Evolutionary conservation across 371 early-diverging fungal genomes (phyloP).

Genomic region (Cokeromyces recurvatus): DNA sequence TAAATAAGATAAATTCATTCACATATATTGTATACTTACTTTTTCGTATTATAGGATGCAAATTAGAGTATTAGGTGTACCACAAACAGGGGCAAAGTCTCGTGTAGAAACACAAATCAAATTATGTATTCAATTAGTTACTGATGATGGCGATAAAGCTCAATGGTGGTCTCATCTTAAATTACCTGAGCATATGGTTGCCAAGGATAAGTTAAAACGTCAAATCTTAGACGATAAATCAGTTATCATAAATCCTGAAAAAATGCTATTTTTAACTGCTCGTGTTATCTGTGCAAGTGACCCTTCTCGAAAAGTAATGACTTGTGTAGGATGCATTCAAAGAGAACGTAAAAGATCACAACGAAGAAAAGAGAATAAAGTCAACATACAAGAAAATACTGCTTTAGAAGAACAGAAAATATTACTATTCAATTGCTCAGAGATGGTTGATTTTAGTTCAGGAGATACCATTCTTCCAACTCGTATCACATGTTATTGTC

Average conservation of each 20-base stretch:
- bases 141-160: conserved; percentile 59
- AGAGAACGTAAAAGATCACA: conserved; percentile 68
- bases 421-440: conserved; percentile 84
- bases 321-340: conserved; percentile 84
- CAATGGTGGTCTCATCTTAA: conserved; percentile 66
- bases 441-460: conserved; percentile 82
- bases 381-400: conserved; percentile 11
- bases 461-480: conserved; percentile 90
- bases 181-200: conserved; percentile 64
- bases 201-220: conserved; percentile 51
- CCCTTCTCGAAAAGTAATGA: conserved; percentile 67
- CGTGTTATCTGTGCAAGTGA: conserved; percentile 86
- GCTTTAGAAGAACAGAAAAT: conserved; percentile 69
- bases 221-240: conserved; percentile 16
- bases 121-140: conserved; percentile 69
- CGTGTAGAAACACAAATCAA: conserved; percentile 87
- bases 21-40: too few relatives aligned
- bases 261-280: conserved; percentile 69
- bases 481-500: conserved; percentile 92
- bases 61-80: conserved; percentile 66
- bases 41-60: conserved; percentile 26
- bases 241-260: conserved; percentile 26
- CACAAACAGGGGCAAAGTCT: conserved; percentile 71
- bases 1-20: too few relatives aligned
- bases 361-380: conserved; percentile 48